Evolutionary conservation across 73 alveolate genomes (phyloP).

Genomic region (Paramecium tetraurelia): DNA sequence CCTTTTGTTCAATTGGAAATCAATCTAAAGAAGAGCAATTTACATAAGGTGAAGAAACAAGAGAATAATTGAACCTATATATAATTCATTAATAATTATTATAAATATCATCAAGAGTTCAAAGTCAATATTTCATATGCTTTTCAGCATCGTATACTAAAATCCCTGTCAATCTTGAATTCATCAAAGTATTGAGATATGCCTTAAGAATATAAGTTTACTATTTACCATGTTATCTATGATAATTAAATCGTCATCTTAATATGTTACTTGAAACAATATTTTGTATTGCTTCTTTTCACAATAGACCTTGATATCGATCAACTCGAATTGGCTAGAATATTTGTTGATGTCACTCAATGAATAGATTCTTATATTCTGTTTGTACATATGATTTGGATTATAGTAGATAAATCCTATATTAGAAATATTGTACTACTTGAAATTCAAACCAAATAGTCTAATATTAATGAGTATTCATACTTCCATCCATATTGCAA

Average conservation of each 20-base stretch:
- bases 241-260: not conserved
- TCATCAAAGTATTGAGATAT: not conserved
- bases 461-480: not conserved
- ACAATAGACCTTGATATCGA: not conserved
- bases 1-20: not conserved
- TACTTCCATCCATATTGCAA: constrained; percentile 12
- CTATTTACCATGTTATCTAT: not conserved
- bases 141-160: not conserved
- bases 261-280: not conserved
- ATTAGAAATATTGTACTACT: not conserved
- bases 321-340: not conserved
- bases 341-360: not conserved
- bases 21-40: not conserved
- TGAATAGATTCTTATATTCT: not conserved
- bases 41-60: not conserved
- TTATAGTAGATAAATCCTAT: not conserved
- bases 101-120: not conserved
- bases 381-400: not conserved
- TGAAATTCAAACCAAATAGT: not conserved
- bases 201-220: not conserved
- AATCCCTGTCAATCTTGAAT: not conserved
- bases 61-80: not conserved
- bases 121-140: not conserved
- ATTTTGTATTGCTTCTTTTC: not conserved
- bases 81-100: not conserved